These are phyloP conservation scores for Lanzia echinophila DNA, from an alignment of 2,329 filamentous ascomycete genomes.

Conservation along the genomic window DNA sequence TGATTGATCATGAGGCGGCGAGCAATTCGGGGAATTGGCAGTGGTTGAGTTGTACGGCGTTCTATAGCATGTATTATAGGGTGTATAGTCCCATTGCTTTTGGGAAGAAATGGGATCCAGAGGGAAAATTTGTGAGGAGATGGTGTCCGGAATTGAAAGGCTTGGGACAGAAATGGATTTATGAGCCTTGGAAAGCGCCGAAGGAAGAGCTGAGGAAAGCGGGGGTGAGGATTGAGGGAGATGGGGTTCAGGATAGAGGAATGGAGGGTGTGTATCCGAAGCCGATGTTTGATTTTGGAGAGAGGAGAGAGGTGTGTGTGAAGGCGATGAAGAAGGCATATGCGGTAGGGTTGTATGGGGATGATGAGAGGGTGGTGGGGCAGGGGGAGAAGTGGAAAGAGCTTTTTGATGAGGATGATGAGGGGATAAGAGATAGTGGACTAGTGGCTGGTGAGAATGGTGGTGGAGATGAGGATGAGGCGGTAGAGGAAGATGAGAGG, in stretches of 20 bases:
- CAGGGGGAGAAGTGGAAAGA: slow-evolving; percentile 54
- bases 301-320: slow-evolving; percentile 56
- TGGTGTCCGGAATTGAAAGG: slow-evolving; percentile 62
- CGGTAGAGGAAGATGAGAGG: slow-evolving; percentile 10
- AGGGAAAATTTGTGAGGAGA: slow-evolving; percentile 55
- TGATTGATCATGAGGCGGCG: slow-evolving; percentile 68
- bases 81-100: slow-evolving; percentile 67
- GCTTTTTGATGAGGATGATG: slow-evolving; percentile 37
- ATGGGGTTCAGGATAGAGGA: too few species aligned
- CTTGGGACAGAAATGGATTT: slow-evolving; percentile 64
- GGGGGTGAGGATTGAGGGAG: slow-evolving; percentile 19
- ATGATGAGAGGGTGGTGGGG: slow-evolving; percentile 53
- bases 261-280: not conserved
- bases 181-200: slow-evolving; percentile 72
- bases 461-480: slow-evolving; percentile 16
- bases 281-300: slow-evolving; percentile 70
- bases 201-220: slow-evolving; percentile 62
- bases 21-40: slow-evolving; percentile 75
- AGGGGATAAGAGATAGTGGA: slow-evolving; percentile 19
- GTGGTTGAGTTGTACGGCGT: slow-evolving; percentile 70
- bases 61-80: slow-evolving; percentile 65
- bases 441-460: not conserved
- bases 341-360: slow-evolving; percentile 54
- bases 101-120: slow-evolving; percentile 67
- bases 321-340: slow-evolving; percentile 67